Conservation (phyloP, 1,284 basidiomycete genomes). For the Ustilago sp. region DNA sequence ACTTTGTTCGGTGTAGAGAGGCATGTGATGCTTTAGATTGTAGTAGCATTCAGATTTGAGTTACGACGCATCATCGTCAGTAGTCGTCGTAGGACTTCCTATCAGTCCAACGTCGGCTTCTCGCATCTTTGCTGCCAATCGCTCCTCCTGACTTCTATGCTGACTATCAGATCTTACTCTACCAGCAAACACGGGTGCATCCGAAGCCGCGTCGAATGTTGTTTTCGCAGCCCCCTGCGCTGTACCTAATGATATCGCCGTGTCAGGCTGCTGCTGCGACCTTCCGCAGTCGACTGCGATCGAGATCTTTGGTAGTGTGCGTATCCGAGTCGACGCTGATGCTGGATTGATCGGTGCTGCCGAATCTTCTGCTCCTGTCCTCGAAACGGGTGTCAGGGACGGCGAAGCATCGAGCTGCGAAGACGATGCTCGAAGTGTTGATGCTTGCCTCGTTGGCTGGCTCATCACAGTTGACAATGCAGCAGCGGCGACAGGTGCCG, state of each 20-base stretch:
- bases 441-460: slow-evolving; percentile 1
- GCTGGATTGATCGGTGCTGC: not conserved
- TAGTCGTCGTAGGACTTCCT: slow-evolving; percentile 45
- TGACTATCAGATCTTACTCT: slow-evolving; percentile 18
- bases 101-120: slow-evolving; percentile 54
- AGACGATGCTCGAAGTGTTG: slow-evolving; percentile 4
- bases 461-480: slow-evolving; percentile 17
- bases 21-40: not conserved
- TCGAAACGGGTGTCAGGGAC: slow-evolving; percentile 2
- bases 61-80: slow-evolving; percentile 24
- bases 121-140: slow-evolving; percentile 48
- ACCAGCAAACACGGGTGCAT: slow-evolving; percentile 4
- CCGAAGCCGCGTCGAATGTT: not conserved
- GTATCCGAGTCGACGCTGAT: slow-evolving; percentile 1
- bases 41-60: not conserved
- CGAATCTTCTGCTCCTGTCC: not conserved
- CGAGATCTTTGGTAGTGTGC: slow-evolving; percentile 40
- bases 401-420: slow-evolving; percentile 15
- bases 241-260: not conserved
- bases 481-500: slow-evolving; percentile 39
- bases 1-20: too few relatives aligned
- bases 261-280: slow-evolving; percentile 1
- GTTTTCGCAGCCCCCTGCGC: not conserved
- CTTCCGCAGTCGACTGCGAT: slow-evolving; percentile 15
- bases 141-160: slow-evolving; percentile 42